Evolutionary conservation across 257 asterid genomes (phyloP), one percentile per base, ranked within the genome.

Genomic region (Primulina huaijiensis): DNA sequence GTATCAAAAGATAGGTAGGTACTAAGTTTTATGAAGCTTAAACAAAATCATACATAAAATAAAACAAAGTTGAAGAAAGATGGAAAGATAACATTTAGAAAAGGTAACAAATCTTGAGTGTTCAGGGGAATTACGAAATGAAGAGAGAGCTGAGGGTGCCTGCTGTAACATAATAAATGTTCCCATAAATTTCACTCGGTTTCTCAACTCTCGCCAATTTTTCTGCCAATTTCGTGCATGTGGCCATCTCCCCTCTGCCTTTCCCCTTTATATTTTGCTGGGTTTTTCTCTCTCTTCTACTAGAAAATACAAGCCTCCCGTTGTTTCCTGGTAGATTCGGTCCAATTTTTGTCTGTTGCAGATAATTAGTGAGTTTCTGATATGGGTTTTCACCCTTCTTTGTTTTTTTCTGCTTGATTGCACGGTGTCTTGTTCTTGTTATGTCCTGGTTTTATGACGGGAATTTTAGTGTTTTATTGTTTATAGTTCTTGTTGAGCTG

Each of bases 241-340:
- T 80, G 77, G 3, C 8, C 50, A 27, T 8, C 50, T 50, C 3
- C 72, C 60, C 72, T 43, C 50, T 38, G 50, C 50, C 50, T 3
- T 43, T 20, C 33, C 19, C 55, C 17, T 5, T 50, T 17, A 4
- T 14, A 50, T 46, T 16, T 46, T 46, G 5, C 19, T 4, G 3
- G 3, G 68, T 68, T 71, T 23, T 27, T 68, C 56, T 2, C 80
- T 55, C 57, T 50, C 57, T 50, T 50, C 21, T 27, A 43, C 57
- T 16, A 50, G 21, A 50, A 50, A 50, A 16, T 17, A 50, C 1
- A 50, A 8, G 57, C 57, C 21, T 50, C 21, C 8, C 20, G 57
- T 71, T 76, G 74, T 77, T 71, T 74, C 81, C 55, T 57, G 25
- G 66, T 63, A 67, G 87, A 61, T 78, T 80, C 86, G 59, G 25